Evolutionary conservation across 139 green algal species (phyloP).

Genomic region (Gonium pectorale): DNA sequence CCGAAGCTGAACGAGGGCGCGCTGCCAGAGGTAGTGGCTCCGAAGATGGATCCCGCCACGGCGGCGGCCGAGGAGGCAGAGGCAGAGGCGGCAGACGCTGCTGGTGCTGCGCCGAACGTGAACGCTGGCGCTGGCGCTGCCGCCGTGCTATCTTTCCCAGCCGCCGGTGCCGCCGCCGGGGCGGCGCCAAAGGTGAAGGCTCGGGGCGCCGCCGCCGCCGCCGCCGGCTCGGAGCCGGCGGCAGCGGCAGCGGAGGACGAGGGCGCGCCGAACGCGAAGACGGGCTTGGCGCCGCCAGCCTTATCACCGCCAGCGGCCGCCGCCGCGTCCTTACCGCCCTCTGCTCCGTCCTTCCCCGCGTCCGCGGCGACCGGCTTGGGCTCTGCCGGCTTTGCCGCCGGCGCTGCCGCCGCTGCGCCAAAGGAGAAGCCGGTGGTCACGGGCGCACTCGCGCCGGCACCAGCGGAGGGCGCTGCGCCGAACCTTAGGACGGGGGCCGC

Average conservation of each 20-base stretch:
- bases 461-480: neutral
- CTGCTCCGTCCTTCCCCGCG: too few relatives aligned
- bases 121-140: neutral
- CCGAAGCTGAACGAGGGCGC: constrained; percentile 9
- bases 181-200: neutral
- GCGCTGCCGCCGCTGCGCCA: neutral
- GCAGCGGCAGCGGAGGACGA: too few relatives aligned
- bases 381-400: neutral
- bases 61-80: too few relatives aligned
- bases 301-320: too few relatives aligned
- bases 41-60: constrained; percentile 25
- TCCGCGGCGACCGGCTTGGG: too few relatives aligned
- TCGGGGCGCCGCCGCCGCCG: neutral
- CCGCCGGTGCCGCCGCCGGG: too few relatives aligned
- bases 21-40: neutral
- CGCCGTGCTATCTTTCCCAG: too few relatives aligned
- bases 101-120: constrained; percentile 8
- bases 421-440: neutral
- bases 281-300: too few relatives aligned
- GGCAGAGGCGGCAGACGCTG: too few relatives aligned
- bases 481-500: neutral
- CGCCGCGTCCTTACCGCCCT: neutral
- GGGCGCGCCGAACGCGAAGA: too few relatives aligned
- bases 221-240: neutral
- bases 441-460: neutral